phyloP scores from a whole-genome alignment of 331 rosid species.

The Stylosanthes scabra region DNA sequence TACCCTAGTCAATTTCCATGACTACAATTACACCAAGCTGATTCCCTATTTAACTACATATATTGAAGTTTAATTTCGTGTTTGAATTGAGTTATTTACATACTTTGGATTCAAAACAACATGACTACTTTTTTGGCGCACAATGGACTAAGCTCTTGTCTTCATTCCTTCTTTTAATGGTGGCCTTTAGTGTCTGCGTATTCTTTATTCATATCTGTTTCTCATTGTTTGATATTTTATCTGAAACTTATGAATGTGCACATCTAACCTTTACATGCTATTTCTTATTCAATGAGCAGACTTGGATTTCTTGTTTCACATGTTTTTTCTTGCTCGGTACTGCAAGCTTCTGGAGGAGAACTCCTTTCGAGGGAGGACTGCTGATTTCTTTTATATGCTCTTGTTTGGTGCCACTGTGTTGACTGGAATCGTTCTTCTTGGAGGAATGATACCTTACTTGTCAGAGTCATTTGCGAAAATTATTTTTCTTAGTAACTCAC shows the following conservation, averaged over 20 bases:
- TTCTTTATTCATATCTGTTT: conserved; percentile 5
- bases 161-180: background rate
- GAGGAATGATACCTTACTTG: conserved; percentile 96
- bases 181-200: background rate
- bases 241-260: conserved; percentile 14
- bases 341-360: conserved; percentile 99
- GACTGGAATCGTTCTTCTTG: conserved; percentile 91
- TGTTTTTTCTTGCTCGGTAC: conserved; percentile 99
- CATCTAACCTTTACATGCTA: conserved; percentile 36
- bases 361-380: conserved; percentile 96
- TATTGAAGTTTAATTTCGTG: background rate
- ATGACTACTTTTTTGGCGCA: too few relatives aligned
- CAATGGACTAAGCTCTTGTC: background rate
- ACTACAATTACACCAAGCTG: conserved; percentile 5
- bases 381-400: conserved; percentile 97
- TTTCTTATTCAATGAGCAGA: conserved; percentile 58
- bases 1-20: background rate
- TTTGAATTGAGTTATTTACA: background rate
- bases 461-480: conserved; percentile 88
- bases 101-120: background rate
- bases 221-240: conserved; percentile 1
- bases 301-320: conserved; percentile 97
- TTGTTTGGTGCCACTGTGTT: conserved; percentile 87
- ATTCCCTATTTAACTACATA: background rate
- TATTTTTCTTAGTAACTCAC: conserved; percentile 92